These are phyloP conservation scores for Schrenkiella parvula DNA, from an alignment of 345 rosid genomes.

Conservation along the genomic window DNA sequence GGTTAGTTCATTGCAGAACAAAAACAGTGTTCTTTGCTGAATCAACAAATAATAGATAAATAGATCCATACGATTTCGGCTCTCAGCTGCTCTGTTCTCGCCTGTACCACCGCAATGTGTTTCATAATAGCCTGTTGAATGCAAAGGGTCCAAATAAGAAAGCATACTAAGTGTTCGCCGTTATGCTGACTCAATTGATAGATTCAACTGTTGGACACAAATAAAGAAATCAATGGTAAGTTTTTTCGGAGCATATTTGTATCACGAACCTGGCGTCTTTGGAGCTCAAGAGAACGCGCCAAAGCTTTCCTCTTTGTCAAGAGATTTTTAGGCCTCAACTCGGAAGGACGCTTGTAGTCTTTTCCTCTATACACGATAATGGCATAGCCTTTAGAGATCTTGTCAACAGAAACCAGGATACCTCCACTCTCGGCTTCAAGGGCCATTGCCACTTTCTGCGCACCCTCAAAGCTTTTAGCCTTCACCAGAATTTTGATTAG, in stretches of 20 bases:
- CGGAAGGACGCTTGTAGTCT: slow-evolving; percentile 77
- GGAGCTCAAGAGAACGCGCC: slow-evolving; percentile 94
- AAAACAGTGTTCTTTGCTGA: neutral
- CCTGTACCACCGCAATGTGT: slow-evolving; percentile 53
- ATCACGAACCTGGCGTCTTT: slow-evolving; percentile 67
- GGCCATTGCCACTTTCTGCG: slow-evolving; percentile 74
- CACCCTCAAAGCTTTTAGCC: slow-evolving; percentile 69
- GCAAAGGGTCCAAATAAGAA: slow-evolving; percentile 16
- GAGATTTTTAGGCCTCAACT: slow-evolving; percentile 77
- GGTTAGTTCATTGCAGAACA: slow-evolving; percentile 9
- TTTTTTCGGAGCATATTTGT: neutral
- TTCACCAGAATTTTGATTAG: slow-evolving; percentile 78
- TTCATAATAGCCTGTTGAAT: slow-evolving; percentile 66
- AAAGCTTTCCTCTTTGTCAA: slow-evolving; percentile 95
- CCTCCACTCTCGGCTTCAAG: slow-evolving; percentile 99
- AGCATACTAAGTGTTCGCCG: neutral
- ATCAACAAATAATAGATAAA: neutral
- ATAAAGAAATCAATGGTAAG: neutral
- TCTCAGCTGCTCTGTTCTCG: slow-evolving; percentile 58
- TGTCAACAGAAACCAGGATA: slow-evolving; percentile 83
- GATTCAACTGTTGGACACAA: neutral
- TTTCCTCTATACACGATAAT: slow-evolving; percentile 82
- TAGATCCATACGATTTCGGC: slow-evolving; percentile 67
- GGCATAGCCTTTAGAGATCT: slow-evolving; percentile 87
- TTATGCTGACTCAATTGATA: neutral